Base-by-base conservation (phyloP, 371 early-diverging fungal species). In the Lichtheimia ornata region DNA sequence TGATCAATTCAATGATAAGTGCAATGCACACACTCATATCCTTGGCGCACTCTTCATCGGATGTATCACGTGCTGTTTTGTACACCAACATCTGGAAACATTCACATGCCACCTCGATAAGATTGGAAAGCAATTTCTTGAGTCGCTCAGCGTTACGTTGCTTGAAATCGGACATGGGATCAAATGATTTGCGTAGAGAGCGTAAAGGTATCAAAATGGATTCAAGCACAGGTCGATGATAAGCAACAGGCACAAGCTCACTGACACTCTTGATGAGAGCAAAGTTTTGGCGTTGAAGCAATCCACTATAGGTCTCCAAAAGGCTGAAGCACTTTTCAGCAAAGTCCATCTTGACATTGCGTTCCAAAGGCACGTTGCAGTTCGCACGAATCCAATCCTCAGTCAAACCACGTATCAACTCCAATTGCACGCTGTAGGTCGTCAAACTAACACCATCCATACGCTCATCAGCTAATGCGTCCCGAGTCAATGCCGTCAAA, bases 221-320 rank as follows among this genome's bases (percentile, higher is more conserved):
- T 53, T 79, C 80, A 11, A 79, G 56, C 12, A 79, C 56, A 17
- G 80, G 76, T 12, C 72, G 62, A 53, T 76, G 80, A 70, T 68
- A 79, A 13, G 67, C 49, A 15, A 69, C 63, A 6, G 70, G 61
- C 5, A 67, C 57, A 17, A 40, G 22, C 52, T 64, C 67, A 28
- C 63, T 49, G 11, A 76, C 56, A 40, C 74, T 76, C 7, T 66
- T 56, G 28, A 66, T 67, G 4, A 76, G 27, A 6, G 74, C 65
- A 59, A 64, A 72, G 51, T 71, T 74, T 54, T 76, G 76, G 7
- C 72, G 69, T 9, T 60, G 42, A 43, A 79, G 55, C 4, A 79
- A 40, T 1, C 50, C 56, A 41, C 68, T 67, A 4, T 74, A 56
- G 5, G 58, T 45, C 25, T 56, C 58, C n/a, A 79, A 27, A 7